phyloP scores from a whole-genome alignment of 108 stramenopile genomes.

The Fragilaria crotonensis region DNA sequence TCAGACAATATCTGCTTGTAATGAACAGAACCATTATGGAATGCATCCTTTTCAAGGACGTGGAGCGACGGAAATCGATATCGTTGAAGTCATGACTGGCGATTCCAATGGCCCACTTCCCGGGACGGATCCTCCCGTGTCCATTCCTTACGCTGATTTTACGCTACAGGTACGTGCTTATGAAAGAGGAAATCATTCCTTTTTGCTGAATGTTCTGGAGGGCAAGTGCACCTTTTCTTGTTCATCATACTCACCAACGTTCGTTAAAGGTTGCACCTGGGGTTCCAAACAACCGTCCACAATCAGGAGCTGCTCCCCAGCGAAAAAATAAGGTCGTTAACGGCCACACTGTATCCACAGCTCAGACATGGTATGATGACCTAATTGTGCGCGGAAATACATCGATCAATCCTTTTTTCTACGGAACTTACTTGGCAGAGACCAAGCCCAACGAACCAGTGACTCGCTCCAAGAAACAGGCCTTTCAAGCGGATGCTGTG shows the following conservation, averaged over 20 bases:
- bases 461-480: slow-evolving; percentile 68
- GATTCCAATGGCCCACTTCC: slow-evolving; percentile 52
- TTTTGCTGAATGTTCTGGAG: too few relatives aligned
- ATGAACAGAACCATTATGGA: slow-evolving; percentile 84
- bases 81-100: slow-evolving; percentile 94
- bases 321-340: slow-evolving; percentile 35
- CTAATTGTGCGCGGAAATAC: slow-evolving; percentile 74
- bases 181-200: neutral
- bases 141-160: slow-evolving; percentile 81
- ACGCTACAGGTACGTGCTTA: slow-evolving; percentile 72
- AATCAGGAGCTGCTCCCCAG: slow-evolving; percentile 61
- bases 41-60: slow-evolving; percentile 82
- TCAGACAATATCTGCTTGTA: slow-evolving; percentile 89
- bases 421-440: slow-evolving; percentile 83
- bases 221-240: neutral
- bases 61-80: slow-evolving; percentile 95
- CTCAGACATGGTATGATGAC: slow-evolving; percentile 84
- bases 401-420: slow-evolving; percentile 93
- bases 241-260: slow-evolving; percentile 1
- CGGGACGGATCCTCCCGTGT: slow-evolving; percentile 53
- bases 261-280: slow-evolving; percentile 78
- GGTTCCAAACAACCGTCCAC: slow-evolving; percentile 73
- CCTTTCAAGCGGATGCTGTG: slow-evolving; percentile 91
- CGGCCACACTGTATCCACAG: slow-evolving; percentile 41
- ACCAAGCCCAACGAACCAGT: slow-evolving; percentile 82